Percentiles rank a stretch among this genome's conserved stretches.
Conservation (phyloP, 257 asterid genomes). For the Salvia rosmarinus region DNA sequence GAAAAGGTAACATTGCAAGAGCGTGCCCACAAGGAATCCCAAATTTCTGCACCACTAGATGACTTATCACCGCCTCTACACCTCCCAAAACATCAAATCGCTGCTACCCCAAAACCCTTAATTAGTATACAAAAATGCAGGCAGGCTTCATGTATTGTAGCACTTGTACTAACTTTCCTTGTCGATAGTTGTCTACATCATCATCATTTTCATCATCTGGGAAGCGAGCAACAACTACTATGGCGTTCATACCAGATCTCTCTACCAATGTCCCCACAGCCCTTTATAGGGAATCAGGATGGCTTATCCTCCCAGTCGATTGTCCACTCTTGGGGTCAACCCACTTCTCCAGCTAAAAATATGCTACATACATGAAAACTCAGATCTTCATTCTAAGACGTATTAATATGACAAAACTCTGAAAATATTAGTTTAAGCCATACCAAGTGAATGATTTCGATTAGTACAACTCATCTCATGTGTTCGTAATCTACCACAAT, state of each 20-base stretch:
- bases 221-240: slow-evolving; percentile 90
- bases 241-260: slow-evolving; percentile 62
- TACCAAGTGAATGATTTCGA: neutral
- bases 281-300: slow-evolving; percentile 78
- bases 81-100: slow-evolving; percentile 91
- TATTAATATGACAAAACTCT: too few relatives aligned
- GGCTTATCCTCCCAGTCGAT: slow-evolving; percentile 78
- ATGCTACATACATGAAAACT: slow-evolving; percentile 1
- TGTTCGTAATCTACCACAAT: neutral
- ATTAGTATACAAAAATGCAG: slow-evolving; percentile 9
- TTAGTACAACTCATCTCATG: neutral
- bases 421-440: neutral
- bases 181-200: slow-evolving; percentile 69
- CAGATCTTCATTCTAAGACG: neutral
- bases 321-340: slow-evolving; percentile 73
- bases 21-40: slow-evolving; percentile 92
- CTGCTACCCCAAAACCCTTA: slow-evolving; percentile 41
- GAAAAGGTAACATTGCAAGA: slow-evolving; percentile 72
- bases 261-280: slow-evolving; percentile 64
- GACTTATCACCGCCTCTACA: slow-evolving; percentile 93
- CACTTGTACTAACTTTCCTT: slow-evolving; percentile 58
- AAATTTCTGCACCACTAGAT: slow-evolving; percentile 73
- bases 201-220: slow-evolving; percentile 83
- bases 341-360: slow-evolving; percentile 77
- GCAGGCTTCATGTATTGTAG: neutral